phyloP scores from a whole-genome alignment of 306 rosid species.

The Vigna radiata region DNA sequence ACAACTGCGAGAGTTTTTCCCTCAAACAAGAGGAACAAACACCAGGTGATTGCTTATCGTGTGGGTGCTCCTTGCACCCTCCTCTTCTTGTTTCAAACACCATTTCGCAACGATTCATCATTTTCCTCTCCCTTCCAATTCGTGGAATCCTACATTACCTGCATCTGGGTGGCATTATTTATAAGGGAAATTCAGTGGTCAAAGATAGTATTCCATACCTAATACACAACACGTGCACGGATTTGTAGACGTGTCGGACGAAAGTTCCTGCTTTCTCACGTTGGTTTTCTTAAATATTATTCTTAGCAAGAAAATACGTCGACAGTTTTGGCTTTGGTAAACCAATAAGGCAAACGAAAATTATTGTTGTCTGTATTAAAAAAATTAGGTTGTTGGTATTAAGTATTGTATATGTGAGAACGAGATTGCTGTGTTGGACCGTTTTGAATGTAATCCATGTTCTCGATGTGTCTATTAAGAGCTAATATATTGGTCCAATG shows the following conservation, averaged over 20 bases:
- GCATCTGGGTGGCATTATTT: constrained; percentile 2
- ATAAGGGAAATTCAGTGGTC: constrained; percentile 19
- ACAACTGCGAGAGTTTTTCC: constrained; percentile 60
- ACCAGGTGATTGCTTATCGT: constrained; percentile 52
- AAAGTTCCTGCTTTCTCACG: constrained; percentile 33
- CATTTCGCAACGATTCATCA: constrained; percentile 53
- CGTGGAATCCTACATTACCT: neutral
- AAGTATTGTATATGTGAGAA: neutral
- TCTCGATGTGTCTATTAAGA: neutral
- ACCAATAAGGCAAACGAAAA: too few relatives aligned
- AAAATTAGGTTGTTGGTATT: neutral
- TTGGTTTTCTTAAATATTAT: neutral
- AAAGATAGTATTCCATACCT: constrained; percentile 6
- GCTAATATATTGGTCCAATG: neutral
- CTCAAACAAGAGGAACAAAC: constrained; percentile 69
- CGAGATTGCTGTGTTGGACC: constrained; percentile 41
- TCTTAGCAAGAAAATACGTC: neutral
- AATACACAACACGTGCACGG: neutral
- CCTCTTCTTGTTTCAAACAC: constrained; percentile 11
- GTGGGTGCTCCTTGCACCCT: constrained; percentile 61
- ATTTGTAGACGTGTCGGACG: neutral
- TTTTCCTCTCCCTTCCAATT: neutral
- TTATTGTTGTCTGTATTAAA: neutral
- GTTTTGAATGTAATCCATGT: constrained; percentile 45
- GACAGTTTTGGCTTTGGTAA: neutral